Evolutionary conservation across 2,329 filamentous ascomycete species (phyloP), one percentile per base, ranked within the genome.

Genomic region (Capronia coronata): DNA sequence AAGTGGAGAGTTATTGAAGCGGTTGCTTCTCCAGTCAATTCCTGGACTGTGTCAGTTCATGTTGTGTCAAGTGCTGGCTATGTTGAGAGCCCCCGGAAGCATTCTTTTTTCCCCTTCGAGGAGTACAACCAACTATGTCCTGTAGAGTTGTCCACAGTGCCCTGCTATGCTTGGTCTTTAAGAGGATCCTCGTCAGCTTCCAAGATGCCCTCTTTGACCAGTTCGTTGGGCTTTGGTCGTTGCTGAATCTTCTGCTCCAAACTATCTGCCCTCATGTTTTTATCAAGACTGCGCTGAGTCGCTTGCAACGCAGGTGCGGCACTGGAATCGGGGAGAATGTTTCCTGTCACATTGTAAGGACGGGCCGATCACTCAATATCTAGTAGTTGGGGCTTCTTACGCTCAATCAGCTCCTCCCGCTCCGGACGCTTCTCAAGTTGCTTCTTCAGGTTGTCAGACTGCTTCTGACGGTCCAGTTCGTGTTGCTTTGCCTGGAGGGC

Each of bases 231-330:
- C 29, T 79, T 75, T 1, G 90, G 90, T 16, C 90, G 78, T 61
- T 84, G 77, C 63, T 84, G 79, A 55, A 96, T 81, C 67, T 90
- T 90, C 63, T 94, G 88, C 68, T 94, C 93, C 55, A 96, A 76
- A 48, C 78, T 84, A 67, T 95, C 87, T 52, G 82, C 85, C 11
- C 85, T 80, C 89, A 96, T 95, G 67, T 88, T 84, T 66, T 83
- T 88, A 68, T 89, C 81, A 35, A 96, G 81, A 72, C 94, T 87
- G 63, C 79, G 84, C 68, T 93, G 88, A 55, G 88, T 81, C 48
- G 84, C 87, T 64, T 84, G 82, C 46, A 96, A 74, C 2, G 84
- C 78, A 0, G 90, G 89, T 0, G 89, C 88, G 14, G 85, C 87
- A 44, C 69, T 84, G 25, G 85, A 85, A 48, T 82, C 80, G 21